Conservation (phyloP, 2,329 filamentous ascomycete species). For the Sordariomycetes sp. region DNA sequence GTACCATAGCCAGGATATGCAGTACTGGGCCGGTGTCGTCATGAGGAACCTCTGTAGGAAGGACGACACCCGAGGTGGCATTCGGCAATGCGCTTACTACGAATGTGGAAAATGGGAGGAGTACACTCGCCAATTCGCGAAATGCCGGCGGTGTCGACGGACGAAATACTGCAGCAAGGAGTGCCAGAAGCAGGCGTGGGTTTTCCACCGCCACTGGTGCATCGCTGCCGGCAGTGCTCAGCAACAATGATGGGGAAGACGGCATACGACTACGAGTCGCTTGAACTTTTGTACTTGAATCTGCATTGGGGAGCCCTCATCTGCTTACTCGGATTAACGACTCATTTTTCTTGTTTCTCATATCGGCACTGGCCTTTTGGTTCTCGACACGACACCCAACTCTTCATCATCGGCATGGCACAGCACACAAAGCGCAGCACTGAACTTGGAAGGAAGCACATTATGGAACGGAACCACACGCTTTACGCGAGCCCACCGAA, state of each 20-base stretch:
- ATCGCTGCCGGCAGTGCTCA: slow-evolving; percentile 46
- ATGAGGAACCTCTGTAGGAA: slow-evolving; percentile 99
- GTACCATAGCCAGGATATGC: slow-evolving; percentile 94
- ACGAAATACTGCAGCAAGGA: slow-evolving; percentile 99
- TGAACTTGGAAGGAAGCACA: not conserved
- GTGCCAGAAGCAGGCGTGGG: slow-evolving; percentile 98
- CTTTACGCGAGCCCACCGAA: not conserved
- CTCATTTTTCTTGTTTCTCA: not conserved
- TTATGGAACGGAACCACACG: not conserved
- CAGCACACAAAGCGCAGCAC: not conserved
- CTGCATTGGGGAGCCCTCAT: not conserved
- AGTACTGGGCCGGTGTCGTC: slow-evolving; percentile 98
- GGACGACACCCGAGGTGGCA: slow-evolving; percentile 87
- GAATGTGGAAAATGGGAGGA: slow-evolving; percentile 98
- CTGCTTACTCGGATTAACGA: not conserved
- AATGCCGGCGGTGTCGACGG: slow-evolving; percentile 87
- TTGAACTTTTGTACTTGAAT: not conserved
- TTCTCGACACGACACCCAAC: not conserved
- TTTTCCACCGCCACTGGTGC: slow-evolving; percentile 97
- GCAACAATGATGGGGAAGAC: slow-evolving; percentile 3
- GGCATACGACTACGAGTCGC: not conserved
- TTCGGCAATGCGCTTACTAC: slow-evolving; percentile 95
- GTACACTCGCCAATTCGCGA: slow-evolving; percentile 91
- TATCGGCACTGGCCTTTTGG: not conserved
- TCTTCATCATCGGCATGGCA: not conserved